A percentile compares a stretch with the other conserved stretches of the same genome.
Evolutionary conservation across 495 filamentous ascomycete genomes (phyloP).

Genomic region (Penicillium turbatum): DNA sequence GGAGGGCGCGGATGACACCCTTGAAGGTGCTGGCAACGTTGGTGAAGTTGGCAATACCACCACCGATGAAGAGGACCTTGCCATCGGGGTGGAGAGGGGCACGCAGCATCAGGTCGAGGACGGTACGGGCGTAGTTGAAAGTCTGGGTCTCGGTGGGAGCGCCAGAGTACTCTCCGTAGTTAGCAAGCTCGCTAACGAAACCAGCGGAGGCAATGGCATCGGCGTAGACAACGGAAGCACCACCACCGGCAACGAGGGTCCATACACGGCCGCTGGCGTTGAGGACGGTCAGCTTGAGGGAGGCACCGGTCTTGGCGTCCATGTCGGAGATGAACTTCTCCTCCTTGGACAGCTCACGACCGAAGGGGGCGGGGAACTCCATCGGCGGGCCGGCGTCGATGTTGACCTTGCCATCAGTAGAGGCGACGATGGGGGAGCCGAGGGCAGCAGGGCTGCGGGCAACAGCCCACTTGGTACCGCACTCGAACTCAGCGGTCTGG

Average conservation of each 20-base stretch:
- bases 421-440: conserved; percentile 59
- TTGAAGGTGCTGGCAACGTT: conserved; percentile 97
- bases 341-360: conserved; percentile 95
- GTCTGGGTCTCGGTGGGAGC: conserved; percentile 97
- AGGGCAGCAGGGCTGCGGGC: conserved; percentile 84
- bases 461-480: conserved; percentile 96
- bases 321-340: conserved; percentile 98
- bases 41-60: conserved; percentile 99
- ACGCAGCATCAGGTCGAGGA: conserved; percentile 96
- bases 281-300: conserved; percentile 94
- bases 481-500: conserved; percentile 99
- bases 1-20: conserved; percentile 95
- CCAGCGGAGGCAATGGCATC: conserved; percentile 97
- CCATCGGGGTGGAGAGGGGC: conserved; percentile 80
- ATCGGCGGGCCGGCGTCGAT: conserved; percentile 97
- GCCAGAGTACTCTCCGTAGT: conserved; percentile 99
- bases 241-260: conserved; percentile 98
- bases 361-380: conserved; percentile 98
- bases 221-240: conserved; percentile 98
- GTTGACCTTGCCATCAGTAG: conserved; percentile 69
- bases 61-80: conserved; percentile 98
- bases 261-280: conserved; percentile 89
- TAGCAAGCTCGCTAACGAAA: conserved; percentile 93
- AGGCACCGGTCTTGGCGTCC: conserved; percentile 98
- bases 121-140: conserved; percentile 94